phyloP scores from a whole-genome alignment of 148 eudicot genomes.

The Fagopyrum homotropicum region DNA sequence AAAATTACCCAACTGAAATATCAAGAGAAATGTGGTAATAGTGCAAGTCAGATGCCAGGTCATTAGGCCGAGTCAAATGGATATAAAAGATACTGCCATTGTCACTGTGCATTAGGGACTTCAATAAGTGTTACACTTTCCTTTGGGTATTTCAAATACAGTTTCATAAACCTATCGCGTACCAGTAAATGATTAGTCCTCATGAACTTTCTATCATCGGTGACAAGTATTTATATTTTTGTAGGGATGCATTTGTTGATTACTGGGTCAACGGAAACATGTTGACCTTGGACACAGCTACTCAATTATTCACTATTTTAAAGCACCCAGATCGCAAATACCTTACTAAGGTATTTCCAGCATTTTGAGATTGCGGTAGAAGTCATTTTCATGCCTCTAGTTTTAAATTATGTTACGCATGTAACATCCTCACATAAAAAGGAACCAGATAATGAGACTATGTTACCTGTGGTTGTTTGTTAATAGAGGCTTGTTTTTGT shows the following conservation, averaged over 20 bases:
- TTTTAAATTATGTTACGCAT: background rate
- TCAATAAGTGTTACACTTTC: background rate
- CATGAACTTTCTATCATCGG: background rate
- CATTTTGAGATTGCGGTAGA: background rate
- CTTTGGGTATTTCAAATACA: background rate
- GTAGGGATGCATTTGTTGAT: constrained; percentile 63
- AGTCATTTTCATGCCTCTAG: background rate
- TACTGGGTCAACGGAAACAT: constrained; percentile 67
- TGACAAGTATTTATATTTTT: background rate
- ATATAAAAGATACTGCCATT: background rate
- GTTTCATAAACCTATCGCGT: background rate
- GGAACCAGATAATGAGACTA: background rate
- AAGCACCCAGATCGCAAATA: constrained; percentile 50
- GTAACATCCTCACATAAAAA: background rate
- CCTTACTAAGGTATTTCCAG: constrained; percentile 40
- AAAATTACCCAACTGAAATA: background rate
- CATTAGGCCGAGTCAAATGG: background rate
- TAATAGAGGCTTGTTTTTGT: background rate
- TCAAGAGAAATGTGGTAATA: background rate
- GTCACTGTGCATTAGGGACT: background rate
- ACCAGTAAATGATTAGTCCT: background rate
- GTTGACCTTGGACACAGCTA: constrained; percentile 52
- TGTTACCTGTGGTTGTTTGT: background rate
- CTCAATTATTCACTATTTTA: constrained; percentile 61
- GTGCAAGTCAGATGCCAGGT: background rate